These are phyloP conservation scores for Mallotus repandus DNA, from an alignment of 441 rosid genomes.

Conservation along the genomic window DNA sequence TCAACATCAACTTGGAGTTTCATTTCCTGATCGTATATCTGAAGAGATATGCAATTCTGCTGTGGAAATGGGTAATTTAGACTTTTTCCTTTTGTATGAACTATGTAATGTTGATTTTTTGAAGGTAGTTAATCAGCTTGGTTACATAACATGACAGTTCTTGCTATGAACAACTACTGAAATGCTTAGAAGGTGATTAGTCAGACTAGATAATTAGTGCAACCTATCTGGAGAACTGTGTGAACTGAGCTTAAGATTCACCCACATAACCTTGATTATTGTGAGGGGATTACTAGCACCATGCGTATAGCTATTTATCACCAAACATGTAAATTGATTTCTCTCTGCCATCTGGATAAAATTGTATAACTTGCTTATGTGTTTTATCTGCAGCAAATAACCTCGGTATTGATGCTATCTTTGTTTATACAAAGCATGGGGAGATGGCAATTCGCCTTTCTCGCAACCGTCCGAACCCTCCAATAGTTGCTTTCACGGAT, in stretches of 20 bases:
- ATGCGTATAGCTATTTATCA: background rate
- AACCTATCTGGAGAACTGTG: background rate
- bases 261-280: background rate
- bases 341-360: background rate
- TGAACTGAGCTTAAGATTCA: background rate
- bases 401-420: slow-evolving; percentile 82
- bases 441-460: slow-evolving; percentile 93
- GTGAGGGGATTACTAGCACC: background rate
- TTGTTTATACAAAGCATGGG: slow-evolving; percentile 87
- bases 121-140: background rate
- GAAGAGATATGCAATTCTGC: slow-evolving; percentile 70
- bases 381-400: slow-evolving; percentile 68
- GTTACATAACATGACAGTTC: background rate
- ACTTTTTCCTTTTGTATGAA: slow-evolving; percentile 3
- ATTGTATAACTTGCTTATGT: background rate
- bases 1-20: slow-evolving; percentile 39
- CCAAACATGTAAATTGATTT: background rate
- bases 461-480: slow-evolving; percentile 90
- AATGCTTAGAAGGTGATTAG: background rate
- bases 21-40: slow-evolving; percentile 55
- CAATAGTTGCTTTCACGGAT: slow-evolving; percentile 85
- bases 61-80: slow-evolving; percentile 58
- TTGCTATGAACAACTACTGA: background rate
- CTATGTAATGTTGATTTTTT: background rate
- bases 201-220: too few species aligned